A percentile compares a stretch with the other conserved stretches of the same genome.
Conservation (phyloP, 257 asterid species). For the Phtheirospermum japonicum region DNA sequence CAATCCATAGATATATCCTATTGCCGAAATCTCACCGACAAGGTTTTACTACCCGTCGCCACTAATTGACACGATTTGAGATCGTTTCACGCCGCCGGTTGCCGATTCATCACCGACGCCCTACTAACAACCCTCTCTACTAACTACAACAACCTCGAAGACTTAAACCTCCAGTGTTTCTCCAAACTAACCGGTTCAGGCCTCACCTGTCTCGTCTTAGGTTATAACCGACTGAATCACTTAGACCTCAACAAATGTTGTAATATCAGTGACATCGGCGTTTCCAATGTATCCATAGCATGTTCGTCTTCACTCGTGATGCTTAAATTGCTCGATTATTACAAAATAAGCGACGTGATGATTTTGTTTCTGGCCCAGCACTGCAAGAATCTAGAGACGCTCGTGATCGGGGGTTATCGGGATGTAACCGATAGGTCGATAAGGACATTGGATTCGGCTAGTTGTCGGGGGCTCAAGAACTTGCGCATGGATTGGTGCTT, state of each 20-base stretch:
- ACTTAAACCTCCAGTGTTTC: conserved; percentile 75
- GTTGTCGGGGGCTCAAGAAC: conserved; percentile 54
- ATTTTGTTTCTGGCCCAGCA: conserved; percentile 50
- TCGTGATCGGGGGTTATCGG: conserved; percentile 84
- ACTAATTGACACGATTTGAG: conserved; percentile 64
- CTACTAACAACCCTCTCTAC: conserved; percentile 58
- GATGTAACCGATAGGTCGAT: conserved; percentile 62
- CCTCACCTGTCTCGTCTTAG: conserved; percentile 63
- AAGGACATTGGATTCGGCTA: conserved; percentile 57
- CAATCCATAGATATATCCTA: conserved; percentile 77
- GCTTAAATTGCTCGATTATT: conserved; percentile 75
- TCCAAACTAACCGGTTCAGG: conserved; percentile 68
- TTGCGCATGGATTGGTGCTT: conserved; percentile 98
- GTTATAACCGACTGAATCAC: conserved; percentile 65
- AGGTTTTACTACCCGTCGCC: conserved; percentile 73
- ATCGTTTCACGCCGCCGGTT: conserved; percentile 64
- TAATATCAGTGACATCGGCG: conserved; percentile 67
- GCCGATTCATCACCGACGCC: conserved; percentile 71
- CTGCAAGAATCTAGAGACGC: conserved; percentile 69
- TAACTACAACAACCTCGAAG: conserved; percentile 68
- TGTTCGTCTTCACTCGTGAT: conserved; percentile 63
- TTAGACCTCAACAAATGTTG: conserved; percentile 77
- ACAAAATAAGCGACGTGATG: conserved; percentile 67
- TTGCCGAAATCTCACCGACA: conserved; percentile 84
- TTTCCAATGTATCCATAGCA: conserved; percentile 54